phyloP scores from a whole-genome alignment of 164 flowering plant species.

The Kingdonia uniflora region DNA sequence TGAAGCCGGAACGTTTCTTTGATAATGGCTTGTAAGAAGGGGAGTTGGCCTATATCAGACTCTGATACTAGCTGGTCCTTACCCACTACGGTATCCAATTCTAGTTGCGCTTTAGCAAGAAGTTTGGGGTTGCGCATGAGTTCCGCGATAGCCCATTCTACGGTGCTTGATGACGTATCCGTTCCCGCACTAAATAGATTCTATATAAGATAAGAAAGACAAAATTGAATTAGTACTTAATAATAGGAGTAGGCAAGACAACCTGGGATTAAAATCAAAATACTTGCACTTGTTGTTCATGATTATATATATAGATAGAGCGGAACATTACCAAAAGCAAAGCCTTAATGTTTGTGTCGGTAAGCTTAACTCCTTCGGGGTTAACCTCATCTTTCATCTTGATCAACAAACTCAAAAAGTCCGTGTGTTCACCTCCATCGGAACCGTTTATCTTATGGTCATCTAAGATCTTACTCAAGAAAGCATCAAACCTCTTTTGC shows the following conservation, averaged over 20 bases:
- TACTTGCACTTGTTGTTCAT: too few relatives aligned
- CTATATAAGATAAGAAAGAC: too few relatives aligned
- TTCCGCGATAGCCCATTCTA: conserved; percentile 79
- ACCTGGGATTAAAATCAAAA: too few relatives aligned
- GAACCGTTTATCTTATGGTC: conserved; percentile 31
- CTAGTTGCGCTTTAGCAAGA: conserved; percentile 35
- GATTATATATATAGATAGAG: too few relatives aligned
- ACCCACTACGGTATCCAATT: conserved; percentile 67
- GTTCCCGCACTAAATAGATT: too few relatives aligned
- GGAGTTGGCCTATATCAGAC: conserved; percentile 39
- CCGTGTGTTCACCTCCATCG: conserved; percentile 13
- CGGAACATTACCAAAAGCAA: conserved; percentile 35
- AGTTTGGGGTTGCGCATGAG: conserved; percentile 56
- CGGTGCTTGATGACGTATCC: conserved; percentile 79
- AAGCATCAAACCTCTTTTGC: conserved; percentile 53
- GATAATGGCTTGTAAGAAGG: conserved; percentile 57
- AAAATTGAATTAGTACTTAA: too few relatives aligned
- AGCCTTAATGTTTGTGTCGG: conserved; percentile 20
- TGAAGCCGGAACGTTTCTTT: conserved; percentile 83
- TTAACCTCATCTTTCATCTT: conserved; percentile 30
- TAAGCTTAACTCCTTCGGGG: conserved; percentile 37
- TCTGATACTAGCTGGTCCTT: conserved; percentile 48
- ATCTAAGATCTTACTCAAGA: conserved; percentile 38
- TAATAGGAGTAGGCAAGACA: too few relatives aligned
- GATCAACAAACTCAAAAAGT: conserved; percentile 43